These are phyloP conservation scores for Sporisorium iseilematis-ciliati DNA, from an alignment of 1,284 basidiomycete species.

Conservation along the genomic window DNA sequence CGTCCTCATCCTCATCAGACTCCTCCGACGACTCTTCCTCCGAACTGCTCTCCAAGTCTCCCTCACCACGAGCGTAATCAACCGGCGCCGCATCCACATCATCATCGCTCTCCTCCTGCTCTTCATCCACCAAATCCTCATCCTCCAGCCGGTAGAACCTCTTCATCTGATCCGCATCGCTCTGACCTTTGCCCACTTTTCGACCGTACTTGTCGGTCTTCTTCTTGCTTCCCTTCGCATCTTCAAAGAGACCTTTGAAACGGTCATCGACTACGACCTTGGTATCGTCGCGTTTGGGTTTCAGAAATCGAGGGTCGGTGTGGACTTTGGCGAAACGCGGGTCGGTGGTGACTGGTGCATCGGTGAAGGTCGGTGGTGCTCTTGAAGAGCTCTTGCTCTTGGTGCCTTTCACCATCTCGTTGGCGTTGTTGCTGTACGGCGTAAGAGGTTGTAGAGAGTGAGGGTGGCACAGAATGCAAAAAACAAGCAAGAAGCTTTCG, in stretches of 20 bases:
- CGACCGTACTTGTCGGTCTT: slow-evolving; percentile 94
- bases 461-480: not conserved
- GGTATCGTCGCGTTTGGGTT: slow-evolving; percentile 80
- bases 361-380: slow-evolving; percentile 13
- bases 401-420: slow-evolving; percentile 39
- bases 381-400: slow-evolving; percentile 17
- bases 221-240: slow-evolving; percentile 49
- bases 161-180: slow-evolving; percentile 56
- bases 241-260: slow-evolving; percentile 76
- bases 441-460: not conserved
- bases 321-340: slow-evolving; percentile 83
- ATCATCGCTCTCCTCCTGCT: slow-evolving; percentile 40
- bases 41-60: slow-evolving; percentile 57
- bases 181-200: slow-evolving; percentile 71
- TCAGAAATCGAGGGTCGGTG: slow-evolving; percentile 92
- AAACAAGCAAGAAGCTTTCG: not conserved
- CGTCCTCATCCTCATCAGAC: slow-evolving; percentile 34
- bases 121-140: slow-evolving; percentile 68
- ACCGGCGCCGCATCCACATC: slow-evolving; percentile 61
- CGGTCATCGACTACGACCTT: slow-evolving; percentile 93
- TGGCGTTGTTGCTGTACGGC: not conserved
- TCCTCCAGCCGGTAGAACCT: slow-evolving; percentile 63
- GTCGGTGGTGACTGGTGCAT: slow-evolving; percentile 51
- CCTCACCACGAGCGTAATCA: slow-evolving; percentile 88
- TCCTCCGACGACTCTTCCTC: slow-evolving; percentile 56